These are phyloP conservation scores for Pythium rishiriense DNA, from an alignment of 352 stramenopile genomes.

Conservation along the genomic window DNA sequence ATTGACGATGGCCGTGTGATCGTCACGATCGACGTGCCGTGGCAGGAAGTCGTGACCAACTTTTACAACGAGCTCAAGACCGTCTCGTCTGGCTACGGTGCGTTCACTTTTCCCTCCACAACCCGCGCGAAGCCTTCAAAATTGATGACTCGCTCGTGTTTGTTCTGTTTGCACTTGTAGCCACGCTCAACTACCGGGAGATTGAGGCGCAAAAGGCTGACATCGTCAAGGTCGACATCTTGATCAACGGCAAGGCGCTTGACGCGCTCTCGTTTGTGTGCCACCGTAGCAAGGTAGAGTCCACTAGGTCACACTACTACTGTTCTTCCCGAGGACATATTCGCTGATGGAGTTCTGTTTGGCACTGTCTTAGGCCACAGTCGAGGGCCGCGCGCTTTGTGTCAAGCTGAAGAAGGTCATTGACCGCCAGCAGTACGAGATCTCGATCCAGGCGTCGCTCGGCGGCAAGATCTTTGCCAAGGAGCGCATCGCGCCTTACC, in stretches of 20 bases:
- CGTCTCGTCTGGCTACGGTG: conserved; percentile 93
- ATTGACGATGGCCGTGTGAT: conserved; percentile 95
- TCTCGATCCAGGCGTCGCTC: conserved; percentile 97
- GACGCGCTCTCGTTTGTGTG: conserved; percentile 98
- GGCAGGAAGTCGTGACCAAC: conserved; percentile 99
- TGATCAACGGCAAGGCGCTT: conserved; percentile 94
- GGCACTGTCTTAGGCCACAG: conserved; percentile 58
- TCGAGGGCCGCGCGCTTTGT: conserved; percentile 88
- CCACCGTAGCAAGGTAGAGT: conserved; percentile 66
- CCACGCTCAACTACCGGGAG: conserved; percentile 94
- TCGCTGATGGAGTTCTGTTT: too few relatives aligned
- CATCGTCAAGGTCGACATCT: conserved; percentile 94
- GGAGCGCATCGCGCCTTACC: conserved; percentile 95
- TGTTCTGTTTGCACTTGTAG: conserved; percentile 26
- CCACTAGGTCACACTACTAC: not conserved
- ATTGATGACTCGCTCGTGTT: not conserved
- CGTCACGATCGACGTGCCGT: conserved; percentile 95
- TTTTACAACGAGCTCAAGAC: conserved; percentile 99
- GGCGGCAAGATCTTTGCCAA: conserved; percentile 96
- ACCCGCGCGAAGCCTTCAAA: too few relatives aligned
- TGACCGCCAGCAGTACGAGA: conserved; percentile 98
- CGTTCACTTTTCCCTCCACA: not conserved
- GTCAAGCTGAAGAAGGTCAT: conserved; percentile 97
- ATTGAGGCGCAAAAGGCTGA: conserved; percentile 90
- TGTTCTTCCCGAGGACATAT: too few relatives aligned